Conservation (phyloP, 2,329 filamentous ascomycete genomes). For the Amphichorda felina region DNA sequence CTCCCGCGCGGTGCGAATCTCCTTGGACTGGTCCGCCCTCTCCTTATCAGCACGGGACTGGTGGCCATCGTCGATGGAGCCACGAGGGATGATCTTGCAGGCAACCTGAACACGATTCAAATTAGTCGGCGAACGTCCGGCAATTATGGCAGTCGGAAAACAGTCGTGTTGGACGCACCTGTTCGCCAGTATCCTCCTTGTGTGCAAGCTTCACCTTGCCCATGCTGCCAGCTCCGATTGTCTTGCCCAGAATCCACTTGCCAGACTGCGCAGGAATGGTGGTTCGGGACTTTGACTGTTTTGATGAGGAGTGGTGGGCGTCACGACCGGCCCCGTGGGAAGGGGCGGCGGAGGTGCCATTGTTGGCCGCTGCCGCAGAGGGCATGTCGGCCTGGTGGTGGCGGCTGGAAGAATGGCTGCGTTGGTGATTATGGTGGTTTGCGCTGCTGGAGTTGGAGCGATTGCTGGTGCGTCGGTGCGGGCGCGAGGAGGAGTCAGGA, state of each 20-base stretch:
- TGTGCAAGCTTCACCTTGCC: slow-evolving; percentile 95
- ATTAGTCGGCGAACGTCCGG: slow-evolving; percentile 5
- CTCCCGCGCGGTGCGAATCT: slow-evolving; percentile 87
- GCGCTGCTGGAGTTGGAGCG: slow-evolving; percentile 20
- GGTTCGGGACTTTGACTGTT: slow-evolving; percentile 52
- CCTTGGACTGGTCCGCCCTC: slow-evolving; percentile 89
- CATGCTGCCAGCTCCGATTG: slow-evolving; percentile 96
- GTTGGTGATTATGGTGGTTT: slow-evolving; percentile 7
- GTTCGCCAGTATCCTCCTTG: slow-evolving; percentile 80
- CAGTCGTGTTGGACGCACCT: slow-evolving; percentile 44
- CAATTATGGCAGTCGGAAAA: slow-evolving; percentile 2
- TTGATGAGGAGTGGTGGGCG: slow-evolving; percentile 21
- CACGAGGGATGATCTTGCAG: slow-evolving; percentile 91
- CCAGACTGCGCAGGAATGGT: slow-evolving; percentile 85
- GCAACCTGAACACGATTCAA: slow-evolving; percentile 66
- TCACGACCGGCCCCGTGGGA: slow-evolving; percentile 18
- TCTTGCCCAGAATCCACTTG: slow-evolving; percentile 92
- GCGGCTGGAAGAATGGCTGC: neutral
- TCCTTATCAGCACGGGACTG: slow-evolving; percentile 63
- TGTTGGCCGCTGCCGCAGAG: slow-evolving; percentile 36
- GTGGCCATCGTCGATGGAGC: slow-evolving; percentile 76
- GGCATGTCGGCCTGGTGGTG: slow-evolving; percentile 30
- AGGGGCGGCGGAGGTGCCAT: slow-evolving; percentile 35
- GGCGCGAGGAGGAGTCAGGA: slow-evolving; percentile 13
- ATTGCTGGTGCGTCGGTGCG: slow-evolving; percentile 36